Evolutionary conservation across 768 basidiomycete genomes (phyloP), one percentile per base, ranked within the genome.

Genomic region (Myochromella boudieri): DNA sequence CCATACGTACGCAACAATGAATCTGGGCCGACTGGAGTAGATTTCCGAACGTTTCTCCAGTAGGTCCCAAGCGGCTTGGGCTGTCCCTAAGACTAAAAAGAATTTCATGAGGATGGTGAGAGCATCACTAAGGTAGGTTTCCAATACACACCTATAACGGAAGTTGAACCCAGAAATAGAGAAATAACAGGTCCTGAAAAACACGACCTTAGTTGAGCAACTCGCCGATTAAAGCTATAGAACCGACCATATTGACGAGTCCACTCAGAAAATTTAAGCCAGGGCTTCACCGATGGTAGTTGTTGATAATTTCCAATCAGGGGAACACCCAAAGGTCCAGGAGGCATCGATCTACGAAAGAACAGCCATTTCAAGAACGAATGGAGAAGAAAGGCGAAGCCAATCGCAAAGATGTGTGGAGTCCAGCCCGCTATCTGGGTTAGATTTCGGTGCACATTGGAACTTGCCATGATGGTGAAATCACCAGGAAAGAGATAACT

Each of bases 1-100:
- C 3, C 5, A 21, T n/a, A 48, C 65, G 40, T 51, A 70, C 69
- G 64, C 70, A 39, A 77, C 67, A 24, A 78, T 68, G 32, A 74
- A 72, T 12, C 70, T 69, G 28, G 75, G 75, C 6, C 77, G 66
- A 46, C 70, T 71, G 3, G 75, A 76, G 43, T 78, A 78, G n/a
- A 70, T 68, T 1, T 69, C 63, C 0, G 73, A 74, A 26, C 74
- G 67, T 44, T 72, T 75, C 48, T 78, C 76, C 18, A 80, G 57
- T 5, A 75, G 60, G 40, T 75, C 73, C 71, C 69, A 73, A 18
- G 72, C 72, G 26, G 70, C 68, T 53, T 74, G 72, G 1, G 73
- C 71, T 2, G 66, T 75, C 3, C 72, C 70, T 28, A 75, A 62
- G 12, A 77, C 74, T 70, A 52, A n/a, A 7, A 36, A 52, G 11